Percentiles rank a stretch among this genome's conserved stretches.
phyloP scores from a whole-genome alignment of 495 filamentous ascomycete species.

The Penicillium ochrochloron region DNA sequence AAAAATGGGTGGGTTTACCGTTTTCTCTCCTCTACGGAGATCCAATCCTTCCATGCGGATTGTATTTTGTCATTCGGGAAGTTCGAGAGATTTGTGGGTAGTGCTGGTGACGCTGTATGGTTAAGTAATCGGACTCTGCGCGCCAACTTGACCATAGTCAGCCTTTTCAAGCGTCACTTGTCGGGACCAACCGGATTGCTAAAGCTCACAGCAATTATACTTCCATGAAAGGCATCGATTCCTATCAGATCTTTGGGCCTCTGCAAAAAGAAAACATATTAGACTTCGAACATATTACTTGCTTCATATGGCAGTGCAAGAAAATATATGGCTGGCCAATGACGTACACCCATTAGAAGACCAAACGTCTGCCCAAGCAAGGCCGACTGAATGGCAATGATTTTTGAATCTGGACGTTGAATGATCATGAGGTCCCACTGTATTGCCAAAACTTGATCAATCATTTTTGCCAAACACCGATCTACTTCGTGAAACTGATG shows the following conservation, averaged over 20 bases:
- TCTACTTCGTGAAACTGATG: neutral
- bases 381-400: neutral
- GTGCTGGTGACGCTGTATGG: constrained; percentile 1
- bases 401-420: neutral
- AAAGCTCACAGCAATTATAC: constrained; percentile 1
- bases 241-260: neutral
- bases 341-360: neutral
- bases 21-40: neutral
- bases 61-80: neutral
- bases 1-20: neutral
- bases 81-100: neutral
- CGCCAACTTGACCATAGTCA: neutral
- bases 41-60: neutral
- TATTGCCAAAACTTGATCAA: neutral
- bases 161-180: neutral
- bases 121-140: neutral
- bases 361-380: constrained; percentile 4
- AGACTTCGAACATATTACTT: neutral
- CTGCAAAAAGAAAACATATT: neutral
- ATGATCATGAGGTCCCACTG: neutral
- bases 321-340: neutral
- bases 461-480: neutral
- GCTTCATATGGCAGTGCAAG: neutral
- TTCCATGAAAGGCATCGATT: constrained; percentile 3
- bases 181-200: neutral